phyloP scores from a whole-genome alignment of 2,329 filamentous ascomycete genomes.

The Aspergillus vadensis region DNA sequence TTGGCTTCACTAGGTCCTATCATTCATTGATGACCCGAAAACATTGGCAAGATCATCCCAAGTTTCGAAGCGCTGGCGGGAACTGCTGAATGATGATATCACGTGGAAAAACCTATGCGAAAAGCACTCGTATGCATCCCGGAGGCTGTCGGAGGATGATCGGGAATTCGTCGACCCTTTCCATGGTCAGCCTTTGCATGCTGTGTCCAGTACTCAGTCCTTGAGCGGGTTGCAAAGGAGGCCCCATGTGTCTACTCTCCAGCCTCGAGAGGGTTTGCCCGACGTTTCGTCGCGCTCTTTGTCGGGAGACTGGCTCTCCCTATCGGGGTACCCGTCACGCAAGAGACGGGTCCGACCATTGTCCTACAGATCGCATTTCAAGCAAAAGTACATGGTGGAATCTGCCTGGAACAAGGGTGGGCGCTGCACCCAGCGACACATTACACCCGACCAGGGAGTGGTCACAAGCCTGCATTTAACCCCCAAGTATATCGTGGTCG shows the following conservation, averaged over 20 bases:
- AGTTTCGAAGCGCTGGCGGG: conserved; percentile 92
- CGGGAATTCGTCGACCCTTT: conserved; percentile 40
- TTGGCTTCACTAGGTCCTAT: conserved; percentile 67
- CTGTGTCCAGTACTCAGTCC: conserved; percentile 23
- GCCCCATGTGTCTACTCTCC: conserved; percentile 30
- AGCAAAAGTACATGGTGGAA: conserved; percentile 94
- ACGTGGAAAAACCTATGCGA: conserved; percentile 98
- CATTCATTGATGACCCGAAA: conserved; percentile 95
- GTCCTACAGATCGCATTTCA: conserved; percentile 96
- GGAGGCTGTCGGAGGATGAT: conserved; percentile 53
- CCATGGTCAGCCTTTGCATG: conserved; percentile 29
- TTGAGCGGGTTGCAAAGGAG: conserved; percentile 28
- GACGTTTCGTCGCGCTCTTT: conserved; percentile 48
- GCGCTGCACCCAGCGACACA: conserved; percentile 78
- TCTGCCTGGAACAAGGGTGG: conserved; percentile 95
- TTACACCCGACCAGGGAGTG: conserved; percentile 94
- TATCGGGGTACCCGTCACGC: conserved; percentile 34
- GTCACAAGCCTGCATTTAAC: conserved; percentile 95
- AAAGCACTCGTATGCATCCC: conserved; percentile 93
- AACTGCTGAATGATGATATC: conserved; percentile 92
- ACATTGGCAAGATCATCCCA: conserved; percentile 91
- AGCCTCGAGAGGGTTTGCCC: conserved; percentile 50
- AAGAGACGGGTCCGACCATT: conserved; percentile 64
- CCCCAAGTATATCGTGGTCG: conserved; percentile 94
- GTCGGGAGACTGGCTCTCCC: conserved; percentile 37